Percentiles rank a stretch among this genome's conserved stretches.
These are phyloP conservation scores for Blastocystis sp. DNA, from an alignment of 352 stramenopile genomes.

Conservation along the genomic window DNA sequence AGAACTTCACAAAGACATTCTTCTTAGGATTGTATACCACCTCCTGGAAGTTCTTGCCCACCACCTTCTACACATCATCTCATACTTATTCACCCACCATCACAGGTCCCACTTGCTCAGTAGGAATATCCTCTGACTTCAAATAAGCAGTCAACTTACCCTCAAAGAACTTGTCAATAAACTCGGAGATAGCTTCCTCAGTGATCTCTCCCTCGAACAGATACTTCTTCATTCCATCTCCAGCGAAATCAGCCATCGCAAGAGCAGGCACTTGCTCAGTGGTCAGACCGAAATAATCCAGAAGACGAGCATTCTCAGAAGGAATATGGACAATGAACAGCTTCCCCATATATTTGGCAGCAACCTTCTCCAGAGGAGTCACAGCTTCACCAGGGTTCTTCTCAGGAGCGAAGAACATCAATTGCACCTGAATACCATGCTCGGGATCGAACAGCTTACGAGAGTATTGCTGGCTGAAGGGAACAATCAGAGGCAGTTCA, in stretches of 20 bases:
- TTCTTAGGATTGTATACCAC: conserved; percentile 78
- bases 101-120: conserved; percentile 61
- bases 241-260: conserved; percentile 81
- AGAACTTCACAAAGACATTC: conserved; percentile 83
- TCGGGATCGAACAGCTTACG: conserved; percentile 77
- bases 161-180: conserved; percentile 76
- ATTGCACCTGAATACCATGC: conserved; percentile 76
- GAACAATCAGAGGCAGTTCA: conserved; percentile 79
- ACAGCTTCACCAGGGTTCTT: conserved; percentile 70
- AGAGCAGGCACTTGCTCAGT: conserved; percentile 76
- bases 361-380: conserved; percentile 69
- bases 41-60: conserved; percentile 81
- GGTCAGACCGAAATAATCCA: conserved; percentile 84
- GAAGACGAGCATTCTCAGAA: conserved; percentile 77
- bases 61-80: conserved; percentile 81
- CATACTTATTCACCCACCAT: conserved; percentile 73
- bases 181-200: conserved; percentile 73
- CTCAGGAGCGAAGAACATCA: conserved; percentile 77
- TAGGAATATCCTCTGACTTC: conserved; percentile 78
- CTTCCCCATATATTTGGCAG: conserved; percentile 78
- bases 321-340: conserved; percentile 80
- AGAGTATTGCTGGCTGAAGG: conserved; percentile 79
- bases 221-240: conserved; percentile 84
- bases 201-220: conserved; percentile 71
- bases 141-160: conserved; percentile 77